Base-by-base conservation (phyloP, 2,329 filamentous ascomycete genomes). In the Pseudocercospora pini-densiflorae region DNA sequence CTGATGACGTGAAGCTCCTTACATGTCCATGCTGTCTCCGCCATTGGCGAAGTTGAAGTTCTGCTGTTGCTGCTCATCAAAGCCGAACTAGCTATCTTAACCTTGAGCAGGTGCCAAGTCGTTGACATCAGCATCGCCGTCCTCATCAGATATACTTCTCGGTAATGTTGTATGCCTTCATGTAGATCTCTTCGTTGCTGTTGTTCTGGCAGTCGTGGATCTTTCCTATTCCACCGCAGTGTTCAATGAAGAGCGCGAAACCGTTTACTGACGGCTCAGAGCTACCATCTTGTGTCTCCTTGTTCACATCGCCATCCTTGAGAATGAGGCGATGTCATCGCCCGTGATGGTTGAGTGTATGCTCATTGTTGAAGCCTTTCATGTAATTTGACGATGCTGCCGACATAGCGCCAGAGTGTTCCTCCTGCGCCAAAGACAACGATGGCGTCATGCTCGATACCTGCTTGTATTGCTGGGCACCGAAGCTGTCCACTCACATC, bases 121-220 rank as follows among this genome's bases (percentile, higher is more conserved):
- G 69, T 93, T 92, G 73, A 93, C 93, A 75, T 94, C 93, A 57
- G 82, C 88, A 69, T 87, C 87, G 78, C 97, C 95, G 63, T 98
- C 95, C 73, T 99, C 95, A 77, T 99, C 95, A 0, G 94, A 97
- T 99, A 88, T 99, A 99, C 86, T 97, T 97, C 87, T 99, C 95
- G 73, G 99, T 99, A 82, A 99, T 99, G 87, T 97, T 98, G 87
- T 98, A 99, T 0, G 95, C 95, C 89, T 99, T 99, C 94, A 99
- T 98, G 87, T 99, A 99, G 75, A 99, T 99, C 83, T 99, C 95
- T 84, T 99, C 95, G 83, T 99, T 99, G 85, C 94, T 94, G 77
- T 99, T 99, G 85, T 96, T 97, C 86, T 99, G 95, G 88, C 95
- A 98, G 75, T 98, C 94, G 83, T 99, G 95, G 74, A 99, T 98